Percentiles rank a stretch among this genome's conserved stretches.
Evolutionary conservation across 2,329 filamentous ascomycete species (phyloP).

Genomic region (Pseudonectria buxi): DNA sequence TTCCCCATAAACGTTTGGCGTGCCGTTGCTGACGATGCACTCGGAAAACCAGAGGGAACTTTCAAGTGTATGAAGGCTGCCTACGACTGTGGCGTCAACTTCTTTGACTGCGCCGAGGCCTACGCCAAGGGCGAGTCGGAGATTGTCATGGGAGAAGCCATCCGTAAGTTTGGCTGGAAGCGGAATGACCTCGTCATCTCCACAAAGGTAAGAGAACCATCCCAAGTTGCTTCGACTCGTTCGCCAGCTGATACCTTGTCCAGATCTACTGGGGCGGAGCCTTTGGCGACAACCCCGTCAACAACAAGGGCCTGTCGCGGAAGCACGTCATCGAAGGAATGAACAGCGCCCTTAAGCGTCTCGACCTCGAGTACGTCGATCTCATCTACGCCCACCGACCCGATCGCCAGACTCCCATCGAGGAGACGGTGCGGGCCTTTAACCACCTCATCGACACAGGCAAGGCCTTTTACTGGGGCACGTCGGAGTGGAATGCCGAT

Average conservation of each 20-base stretch:
- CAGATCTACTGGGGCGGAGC: conserved; percentile 59
- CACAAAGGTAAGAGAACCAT: conserved; percentile 41
- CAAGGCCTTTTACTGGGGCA: conserved; percentile 66
- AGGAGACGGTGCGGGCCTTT: conserved; percentile 64
- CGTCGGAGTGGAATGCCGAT: conserved; percentile 59
- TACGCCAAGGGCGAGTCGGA: conserved; percentile 57
- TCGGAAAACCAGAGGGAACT: conserved; percentile 30
- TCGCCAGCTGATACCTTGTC: background rate
- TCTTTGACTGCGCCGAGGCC: conserved; percentile 54
- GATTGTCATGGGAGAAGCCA: conserved; percentile 54
- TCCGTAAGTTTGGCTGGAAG: conserved; percentile 55
- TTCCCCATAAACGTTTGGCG: background rate
- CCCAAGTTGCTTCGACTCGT: conserved; percentile 2
- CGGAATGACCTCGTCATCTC: conserved; percentile 54
- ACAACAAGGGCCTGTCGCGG: conserved; percentile 60
- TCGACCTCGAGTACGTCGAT: conserved; percentile 57
- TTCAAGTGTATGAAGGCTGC: conserved; percentile 56
- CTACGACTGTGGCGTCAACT: conserved; percentile 54
- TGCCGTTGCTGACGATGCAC: conserved; percentile 3
- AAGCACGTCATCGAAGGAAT: conserved; percentile 66
- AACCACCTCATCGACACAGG: conserved; percentile 63
- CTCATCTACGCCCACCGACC: conserved; percentile 63
- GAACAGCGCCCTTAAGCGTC: conserved; percentile 49
- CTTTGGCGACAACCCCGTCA: conserved; percentile 55
- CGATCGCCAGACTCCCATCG: conserved; percentile 61